Base-by-base conservation (phyloP, 768 basidiomycete species). In the Pisolithus microcarpus region DNA sequence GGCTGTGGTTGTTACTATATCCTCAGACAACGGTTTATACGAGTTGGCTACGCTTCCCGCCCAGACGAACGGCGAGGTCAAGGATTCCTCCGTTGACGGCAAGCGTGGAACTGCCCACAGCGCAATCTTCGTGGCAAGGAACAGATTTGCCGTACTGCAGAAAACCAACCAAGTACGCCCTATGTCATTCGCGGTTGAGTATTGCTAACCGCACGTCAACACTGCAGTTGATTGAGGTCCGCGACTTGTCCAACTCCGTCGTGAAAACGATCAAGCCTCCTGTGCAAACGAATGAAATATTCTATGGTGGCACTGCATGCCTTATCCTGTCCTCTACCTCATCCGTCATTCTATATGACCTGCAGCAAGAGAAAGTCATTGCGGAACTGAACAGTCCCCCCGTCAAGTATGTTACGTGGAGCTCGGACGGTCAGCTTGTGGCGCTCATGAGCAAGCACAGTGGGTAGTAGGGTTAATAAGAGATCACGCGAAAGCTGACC, bases 341-440 rank as follows among this genome's bases (percentile, higher is more conserved):
- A 7, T 81, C 87, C 6, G 92, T 96, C 52, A 82, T 94, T 11
- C 76, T 99, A 16, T 98, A 92, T 58, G 96, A 99, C 62, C 95
- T 99, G 51, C 96, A 98, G 67, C 96, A 98, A 62, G 89, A 92
- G 65, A 98, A 96, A 74, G 81, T 82, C 11, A 76, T 98, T 43
- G 89, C 90, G 0, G 96, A 98, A 66, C 71, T 99, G 53, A 87
- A 84, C 58, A 94, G 91, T n/a, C 93, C 92, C 7, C 91, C 93
- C 0, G 94, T 99, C 57, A 98, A 99, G 73, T 99, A 99, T 65
- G 91, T 90, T 18, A 77, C 95, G 10, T 99, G 96, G 96, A 94
- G 84, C 61, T 76, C 78, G 16, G 96, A 98, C 59, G 86, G 85
- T n/a, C 79, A 82, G 39, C 76, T 91, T 61, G 94, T 98, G 13